These are phyloP conservation scores for Ogataea corticis DNA, from an alignment of 805 yeast genomes.

Conservation along the genomic window DNA sequence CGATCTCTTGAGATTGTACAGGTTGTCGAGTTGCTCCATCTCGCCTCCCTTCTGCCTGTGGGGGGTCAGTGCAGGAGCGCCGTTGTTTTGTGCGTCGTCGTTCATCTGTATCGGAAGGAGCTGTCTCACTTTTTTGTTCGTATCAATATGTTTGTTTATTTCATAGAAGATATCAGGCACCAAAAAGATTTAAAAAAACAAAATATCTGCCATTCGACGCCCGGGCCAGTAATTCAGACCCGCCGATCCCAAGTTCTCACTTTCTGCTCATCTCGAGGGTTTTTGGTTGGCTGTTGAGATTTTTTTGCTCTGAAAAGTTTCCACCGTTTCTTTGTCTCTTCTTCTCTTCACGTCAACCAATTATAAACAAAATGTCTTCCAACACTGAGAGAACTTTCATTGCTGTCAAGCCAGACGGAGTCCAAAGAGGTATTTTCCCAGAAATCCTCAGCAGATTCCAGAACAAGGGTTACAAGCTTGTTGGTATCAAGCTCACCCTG, in stretches of 20 bases:
- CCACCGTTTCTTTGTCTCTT: not conserved
- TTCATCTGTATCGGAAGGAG: too few relatives aligned
- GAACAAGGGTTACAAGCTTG: conserved; percentile 96
- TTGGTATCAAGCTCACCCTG: conserved; percentile 86
- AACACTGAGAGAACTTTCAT: conserved; percentile 84
- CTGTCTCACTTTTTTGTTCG: too few relatives aligned
- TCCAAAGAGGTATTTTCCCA: conserved; percentile 96
- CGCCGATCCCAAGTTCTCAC: not conserved
- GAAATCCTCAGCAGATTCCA: conserved; percentile 91
- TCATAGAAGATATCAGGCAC: too few relatives aligned
- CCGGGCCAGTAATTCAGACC: not conserved
- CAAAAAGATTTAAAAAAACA: too few relatives aligned
- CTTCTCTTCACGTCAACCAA: conserved; percentile 5
- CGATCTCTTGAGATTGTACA: conserved; percentile 27
- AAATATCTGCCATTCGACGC: not conserved
- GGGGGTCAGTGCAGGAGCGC: conserved; percentile 5
- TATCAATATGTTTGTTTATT: too few relatives aligned
- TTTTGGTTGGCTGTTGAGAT: conserved; percentile 5
- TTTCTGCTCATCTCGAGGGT: not conserved
- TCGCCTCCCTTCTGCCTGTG: conserved; percentile 3
- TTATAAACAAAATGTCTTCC: conserved; percentile 41
- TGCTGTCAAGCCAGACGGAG: conserved; percentile 99
- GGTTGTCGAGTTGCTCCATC: conserved; percentile 1
- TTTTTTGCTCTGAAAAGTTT: not conserved
- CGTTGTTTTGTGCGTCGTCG: not conserved